Percentiles rank a stretch among this genome's conserved stretches.
These are phyloP conservation scores for Metarhizium guizhouense DNA, from an alignment of 2,329 filamentous ascomycete genomes.

Conservation along the genomic window DNA sequence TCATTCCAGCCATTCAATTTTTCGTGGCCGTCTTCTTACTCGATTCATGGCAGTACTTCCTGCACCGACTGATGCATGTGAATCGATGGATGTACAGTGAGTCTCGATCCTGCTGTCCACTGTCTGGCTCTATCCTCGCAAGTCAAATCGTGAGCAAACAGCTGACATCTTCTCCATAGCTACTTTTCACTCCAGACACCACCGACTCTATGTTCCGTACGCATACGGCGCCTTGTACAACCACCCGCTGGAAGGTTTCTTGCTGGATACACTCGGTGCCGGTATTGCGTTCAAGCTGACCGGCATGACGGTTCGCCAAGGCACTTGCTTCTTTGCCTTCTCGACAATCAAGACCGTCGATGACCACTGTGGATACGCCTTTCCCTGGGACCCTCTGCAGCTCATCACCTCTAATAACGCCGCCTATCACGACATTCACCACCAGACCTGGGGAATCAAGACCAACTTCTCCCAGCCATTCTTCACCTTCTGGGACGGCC, in stretches of 20 bases:
- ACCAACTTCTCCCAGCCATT: constrained; percentile 85
- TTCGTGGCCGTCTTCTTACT: constrained; percentile 64
- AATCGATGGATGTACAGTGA: constrained; percentile 95
- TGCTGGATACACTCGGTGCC: constrained; percentile 84
- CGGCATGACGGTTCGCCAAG: constrained; percentile 76
- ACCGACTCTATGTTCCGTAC: constrained; percentile 95
- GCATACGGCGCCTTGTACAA: constrained; percentile 97
- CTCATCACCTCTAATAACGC: constrained; percentile 91
- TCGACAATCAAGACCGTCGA: constrained; percentile 95
- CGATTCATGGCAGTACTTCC: constrained; percentile 97
- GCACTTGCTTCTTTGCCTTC: constrained; percentile 80
- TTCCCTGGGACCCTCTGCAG: constrained; percentile 92
- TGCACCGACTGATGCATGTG: constrained; percentile 93
- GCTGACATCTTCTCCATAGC: constrained; percentile 46
- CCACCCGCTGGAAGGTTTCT: constrained; percentile 87
- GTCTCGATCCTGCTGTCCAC: constrained; percentile 24
- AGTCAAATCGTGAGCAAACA: constrained; percentile 11
- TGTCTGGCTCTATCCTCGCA: constrained; percentile 22
- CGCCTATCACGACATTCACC: constrained; percentile 94
- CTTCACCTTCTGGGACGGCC: constrained; percentile 89
- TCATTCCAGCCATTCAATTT: constrained; percentile 73
- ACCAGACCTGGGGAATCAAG: constrained; percentile 99
- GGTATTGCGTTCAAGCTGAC: constrained; percentile 74
- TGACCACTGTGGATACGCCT: constrained; percentile 93
- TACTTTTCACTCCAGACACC: constrained; percentile 88